Evolutionary conservation across 164 flowering plant genomes (phyloP), one percentile per base, ranked within the genome.

Genomic region (Santalum album): DNA sequence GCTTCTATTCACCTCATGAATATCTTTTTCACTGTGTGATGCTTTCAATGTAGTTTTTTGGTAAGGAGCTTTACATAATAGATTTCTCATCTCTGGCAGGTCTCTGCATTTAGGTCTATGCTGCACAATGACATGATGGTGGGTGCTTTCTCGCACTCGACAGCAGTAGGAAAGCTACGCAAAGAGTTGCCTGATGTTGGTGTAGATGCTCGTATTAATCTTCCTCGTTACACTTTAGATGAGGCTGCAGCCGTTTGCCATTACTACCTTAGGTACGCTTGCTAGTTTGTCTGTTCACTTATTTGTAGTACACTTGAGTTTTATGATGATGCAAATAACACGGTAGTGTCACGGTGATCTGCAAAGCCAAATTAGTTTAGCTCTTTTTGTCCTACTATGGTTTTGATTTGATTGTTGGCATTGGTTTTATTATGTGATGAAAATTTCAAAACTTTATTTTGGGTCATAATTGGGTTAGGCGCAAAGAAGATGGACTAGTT

Each of bases 61-160:
- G 9, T 29, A 29, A 29, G 34, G 34, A 29, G 36, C 23, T 51
- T 20, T 16, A 15, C 45, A 19, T 5, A n/a, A 16, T 22, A 35
- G n/a, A 34, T 24, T 12, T 17, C n/a, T 42, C 12, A 19, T 49
- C 25, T 57, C 57, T 53, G 71, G 65, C 67, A 94, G 97, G 97
- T 94, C 56, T 82, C 78, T 63, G 92, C 96, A 44, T 94, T 77
- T 65, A 81, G 97, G 66, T 59, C 90, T 12, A 94, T 94, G 99
- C 73, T 69, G 78, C 85, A 90, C 56, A 63, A 80, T 67, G 88
- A 80, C 60, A 94, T 94, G 97, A 94, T 90, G 99, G 81, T 94
- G 55, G 97, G 99, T 34, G 92, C 97, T 25, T 94, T 90, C 65
- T 85, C 97, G 53, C 96, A 94, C 67, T 94, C 99, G 67, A 90